Evolutionary conservation across 768 basidiomycete genomes (phyloP), one percentile per base, ranked within the genome.

Genomic region (Boletellus sp.): DNA sequence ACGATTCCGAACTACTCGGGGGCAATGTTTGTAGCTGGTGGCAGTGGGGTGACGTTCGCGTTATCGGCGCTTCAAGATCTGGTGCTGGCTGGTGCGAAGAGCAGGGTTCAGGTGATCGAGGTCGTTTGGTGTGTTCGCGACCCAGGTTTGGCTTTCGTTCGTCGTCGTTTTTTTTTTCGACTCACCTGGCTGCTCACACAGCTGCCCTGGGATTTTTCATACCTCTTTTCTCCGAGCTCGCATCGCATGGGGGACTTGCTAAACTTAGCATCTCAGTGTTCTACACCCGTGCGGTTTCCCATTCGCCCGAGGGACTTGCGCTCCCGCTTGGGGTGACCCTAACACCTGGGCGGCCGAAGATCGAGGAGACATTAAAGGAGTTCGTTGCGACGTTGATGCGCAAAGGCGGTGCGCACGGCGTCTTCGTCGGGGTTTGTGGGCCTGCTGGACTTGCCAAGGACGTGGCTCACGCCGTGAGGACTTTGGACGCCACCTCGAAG

Each of bases 21-120:
- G 3, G 81, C 84, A 1, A 69, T 90, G 26, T 76, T 90, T 56
- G 64, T 90, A 15, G 82, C 76, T n/a, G 90, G 86, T 4, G 90
- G 90, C 3, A 85, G 83, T 50, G 90, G 90, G 1, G 85, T 92
- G 59, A 81, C 87, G 0, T 87, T 84, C 51, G 78, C 78, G 0
- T 73, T 90, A 32, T 74, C 80, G 11, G 68, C 77, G 1, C 75
- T 85, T 11, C 77, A 85, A 51, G 87, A 89, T 46, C 72, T 92
- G 19, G 74, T 90, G 31, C 47, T 58, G 17, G 52, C 74, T 1
- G 65, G 66, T 12, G 78, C 80, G 10, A 67, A 70, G 31, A 78
- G 79, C 45, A 73, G 81, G 42, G 71, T 79, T 15, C 78, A 81
- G 53, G 62, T 74, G 8, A 77, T 90, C 52, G 81, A 85, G 44